phyloP scores from a whole-genome alignment of 805 yeast genomes.

The Saturnispora hagleri region DNA sequence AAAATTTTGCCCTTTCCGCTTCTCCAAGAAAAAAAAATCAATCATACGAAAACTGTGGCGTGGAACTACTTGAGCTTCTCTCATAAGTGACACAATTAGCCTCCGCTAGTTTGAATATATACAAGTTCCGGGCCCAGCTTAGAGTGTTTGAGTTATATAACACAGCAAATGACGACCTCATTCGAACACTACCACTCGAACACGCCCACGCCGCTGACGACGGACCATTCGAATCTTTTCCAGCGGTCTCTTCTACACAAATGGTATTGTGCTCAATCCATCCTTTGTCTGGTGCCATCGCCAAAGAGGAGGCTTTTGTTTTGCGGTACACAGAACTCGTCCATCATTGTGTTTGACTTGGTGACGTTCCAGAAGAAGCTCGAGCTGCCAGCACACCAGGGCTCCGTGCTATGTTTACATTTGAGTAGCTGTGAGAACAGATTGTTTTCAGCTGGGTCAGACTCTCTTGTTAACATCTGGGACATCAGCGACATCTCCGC shows the following conservation, averaged over 20 bases:
- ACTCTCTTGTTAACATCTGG: constrained; percentile 85
- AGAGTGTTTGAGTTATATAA: not conserved
- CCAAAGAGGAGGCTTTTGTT: constrained; percentile 51
- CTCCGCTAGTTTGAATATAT: not conserved
- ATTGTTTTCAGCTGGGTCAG: constrained; percentile 82
- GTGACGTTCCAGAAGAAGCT: constrained; percentile 48
- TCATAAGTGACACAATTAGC: not conserved
- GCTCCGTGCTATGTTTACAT: constrained; percentile 66
- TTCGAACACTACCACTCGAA: constrained; percentile 11
- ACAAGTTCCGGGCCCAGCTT: not conserved
- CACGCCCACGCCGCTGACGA: constrained; percentile 6
- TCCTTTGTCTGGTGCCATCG: constrained; percentile 61
- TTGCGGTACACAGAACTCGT: constrained; percentile 88
- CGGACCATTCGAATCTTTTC: constrained; percentile 10
- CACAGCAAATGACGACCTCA: constrained; percentile 1
- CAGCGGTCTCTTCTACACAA: constrained; percentile 38
- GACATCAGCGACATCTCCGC: constrained; percentile 34
- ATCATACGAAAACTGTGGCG: not conserved
- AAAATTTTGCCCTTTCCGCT: not conserved
- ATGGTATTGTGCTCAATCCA: constrained; percentile 69
- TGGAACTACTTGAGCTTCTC: not conserved
- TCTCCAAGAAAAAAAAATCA: not conserved
- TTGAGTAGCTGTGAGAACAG: constrained; percentile 44
- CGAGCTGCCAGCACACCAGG: constrained; percentile 52
- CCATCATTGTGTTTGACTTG: constrained; percentile 62